These are phyloP conservation scores for Oxytropis ochrocephala DNA, from an alignment of 306 rosid genomes.

Conservation along the genomic window DNA sequence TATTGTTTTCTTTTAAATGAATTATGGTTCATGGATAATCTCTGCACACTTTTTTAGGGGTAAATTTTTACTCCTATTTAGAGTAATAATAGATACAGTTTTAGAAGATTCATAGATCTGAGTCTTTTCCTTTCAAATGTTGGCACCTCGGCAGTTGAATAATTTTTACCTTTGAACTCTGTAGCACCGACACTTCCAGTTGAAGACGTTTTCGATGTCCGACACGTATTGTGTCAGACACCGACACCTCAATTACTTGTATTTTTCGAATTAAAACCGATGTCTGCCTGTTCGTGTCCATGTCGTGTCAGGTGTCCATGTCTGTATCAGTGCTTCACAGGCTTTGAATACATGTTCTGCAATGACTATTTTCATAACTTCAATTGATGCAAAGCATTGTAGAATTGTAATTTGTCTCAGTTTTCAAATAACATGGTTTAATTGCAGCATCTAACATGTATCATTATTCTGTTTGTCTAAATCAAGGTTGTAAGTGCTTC, in stretches of 20 bases:
- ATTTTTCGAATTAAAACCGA: no score
- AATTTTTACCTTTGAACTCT: no score
- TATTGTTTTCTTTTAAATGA: constrained; percentile 33
- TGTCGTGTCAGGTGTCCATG: no score
- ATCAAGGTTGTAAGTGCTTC: background rate
- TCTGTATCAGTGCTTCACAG: no score
- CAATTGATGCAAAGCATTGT: constrained; percentile 29
- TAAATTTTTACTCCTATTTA: constrained; percentile 32
- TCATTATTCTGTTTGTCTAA: background rate
- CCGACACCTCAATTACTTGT: no score
- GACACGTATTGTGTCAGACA: no score
- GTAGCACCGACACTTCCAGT: no score
- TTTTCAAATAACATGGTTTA: background rate
- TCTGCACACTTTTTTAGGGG: constrained; percentile 33
- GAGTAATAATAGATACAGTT: constrained; percentile 29
- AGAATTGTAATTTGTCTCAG: constrained; percentile 32
- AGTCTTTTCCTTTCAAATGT: constrained; percentile 34
- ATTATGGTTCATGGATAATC: constrained; percentile 34
- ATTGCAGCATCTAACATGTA: background rate
- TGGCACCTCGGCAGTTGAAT: constrained; percentile 43
- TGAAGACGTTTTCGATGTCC: no score
- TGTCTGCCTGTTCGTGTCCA: no score
- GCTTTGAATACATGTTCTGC: constrained; percentile 40
- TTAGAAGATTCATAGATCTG: constrained; percentile 38
- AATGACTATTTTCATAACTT: constrained; percentile 36